Conservation (phyloP, 352 stramenopile species). For the Pelagophyceae sp. region DNA sequence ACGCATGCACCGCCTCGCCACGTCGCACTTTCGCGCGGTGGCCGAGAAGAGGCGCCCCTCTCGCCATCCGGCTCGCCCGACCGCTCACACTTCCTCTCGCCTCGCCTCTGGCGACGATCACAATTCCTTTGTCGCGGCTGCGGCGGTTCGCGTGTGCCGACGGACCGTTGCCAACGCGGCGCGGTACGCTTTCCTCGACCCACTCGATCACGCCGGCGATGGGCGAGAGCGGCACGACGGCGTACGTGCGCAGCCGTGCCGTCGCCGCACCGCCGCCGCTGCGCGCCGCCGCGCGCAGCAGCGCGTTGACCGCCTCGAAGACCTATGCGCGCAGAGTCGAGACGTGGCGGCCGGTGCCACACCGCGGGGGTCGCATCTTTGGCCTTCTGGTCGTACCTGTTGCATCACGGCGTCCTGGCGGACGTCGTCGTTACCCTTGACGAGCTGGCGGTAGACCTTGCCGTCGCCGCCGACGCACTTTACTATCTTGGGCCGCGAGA, state of each 20-base stretch:
- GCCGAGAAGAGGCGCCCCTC: too few relatives aligned
- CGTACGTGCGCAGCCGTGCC: slow-evolving; percentile 84
- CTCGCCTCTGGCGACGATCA: too few relatives aligned
- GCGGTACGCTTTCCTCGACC: too few relatives aligned
- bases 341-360: background rate
- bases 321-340: slow-evolving; percentile 24
- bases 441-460: slow-evolving; percentile 79
- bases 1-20: too few relatives aligned
- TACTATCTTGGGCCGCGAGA: slow-evolving; percentile 94
- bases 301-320: slow-evolving; percentile 39
- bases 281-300: slow-evolving; percentile 25
- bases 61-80: too few relatives aligned
- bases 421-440: slow-evolving; percentile 80
- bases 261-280: slow-evolving; percentile 32
- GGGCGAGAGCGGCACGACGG: slow-evolving; percentile 75
- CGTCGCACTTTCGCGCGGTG: too few relatives aligned
- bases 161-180: too few relatives aligned
- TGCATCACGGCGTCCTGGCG: slow-evolving; percentile 74
- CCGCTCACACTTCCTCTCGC: too few relatives aligned
- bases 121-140: too few relatives aligned
- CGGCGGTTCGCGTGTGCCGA: too few relatives aligned
- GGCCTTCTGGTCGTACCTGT: too few relatives aligned
- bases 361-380: background rate
- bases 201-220: slow-evolving; percentile 93
- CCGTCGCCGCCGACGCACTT: slow-evolving; percentile 85